Percentiles rank a stretch among this genome's conserved stretches.
Evolutionary conservation across 768 basidiomycete species (phyloP).

Genomic region (Strobilomyces confusus): DNA sequence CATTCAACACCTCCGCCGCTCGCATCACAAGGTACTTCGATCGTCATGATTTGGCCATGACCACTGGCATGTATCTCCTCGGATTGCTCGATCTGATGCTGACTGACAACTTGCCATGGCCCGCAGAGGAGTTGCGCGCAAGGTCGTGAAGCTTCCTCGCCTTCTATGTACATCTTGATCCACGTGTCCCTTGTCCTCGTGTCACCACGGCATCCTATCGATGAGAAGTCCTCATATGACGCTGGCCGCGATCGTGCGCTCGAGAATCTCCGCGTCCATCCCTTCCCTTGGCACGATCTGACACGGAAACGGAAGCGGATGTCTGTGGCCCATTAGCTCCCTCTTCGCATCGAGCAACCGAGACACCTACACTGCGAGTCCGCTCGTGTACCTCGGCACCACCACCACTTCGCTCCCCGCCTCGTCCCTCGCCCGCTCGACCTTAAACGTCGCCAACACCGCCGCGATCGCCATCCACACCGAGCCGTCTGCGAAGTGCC

Average conservation of each 20-base stretch:
- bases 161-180: too few relatives aligned
- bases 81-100: too few relatives aligned
- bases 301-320: conserved; percentile 11
- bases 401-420: conserved; percentile 12
- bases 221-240: background rate
- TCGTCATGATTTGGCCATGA: too few relatives aligned
- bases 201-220: background rate
- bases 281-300: conserved; percentile 6
- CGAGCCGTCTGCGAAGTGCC: conserved; percentile 17
- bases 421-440: conserved; percentile 7
- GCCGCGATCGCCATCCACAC: conserved; percentile 17
- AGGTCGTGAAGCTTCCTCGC: too few relatives aligned
- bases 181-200: background rate
- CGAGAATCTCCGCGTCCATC: conserved; percentile 2
- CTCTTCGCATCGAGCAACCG: too few relatives aligned
- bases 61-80: too few relatives aligned
- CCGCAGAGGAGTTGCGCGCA: too few relatives aligned
- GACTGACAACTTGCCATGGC: too few relatives aligned
- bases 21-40: too few relatives aligned
- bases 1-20: too few relatives aligned
- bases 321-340: too few relatives aligned
- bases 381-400: conserved; percentile 12
- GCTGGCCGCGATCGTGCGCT: conserved; percentile 1
- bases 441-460: conserved; percentile 10
- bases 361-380: conserved; percentile 9